Percentiles rank a stretch among this genome's conserved stretches.
phyloP scores from a whole-genome alignment of 2,329 filamentous ascomycete genomes.

The Periconia sp. region DNA sequence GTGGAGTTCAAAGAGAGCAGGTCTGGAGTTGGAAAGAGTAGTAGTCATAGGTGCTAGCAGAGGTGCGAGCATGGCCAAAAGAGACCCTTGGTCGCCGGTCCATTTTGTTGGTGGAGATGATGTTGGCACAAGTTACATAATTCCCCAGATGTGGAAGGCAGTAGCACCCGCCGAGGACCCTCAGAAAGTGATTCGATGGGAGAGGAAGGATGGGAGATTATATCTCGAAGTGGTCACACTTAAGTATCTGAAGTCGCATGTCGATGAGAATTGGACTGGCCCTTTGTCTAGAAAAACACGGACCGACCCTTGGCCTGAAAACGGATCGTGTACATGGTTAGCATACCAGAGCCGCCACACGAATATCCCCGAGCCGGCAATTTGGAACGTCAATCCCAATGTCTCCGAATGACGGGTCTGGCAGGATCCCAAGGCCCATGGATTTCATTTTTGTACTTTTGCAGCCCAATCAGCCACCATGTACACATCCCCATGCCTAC shows the following conservation, averaged over 20 bases:
- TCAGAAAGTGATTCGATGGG: slow-evolving; percentile 36
- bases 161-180: slow-evolving; percentile 18
- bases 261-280: slow-evolving; percentile 18
- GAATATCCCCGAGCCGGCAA: slow-evolving; percentile 14
- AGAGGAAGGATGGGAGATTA: slow-evolving; percentile 25
- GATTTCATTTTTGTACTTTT: slow-evolving; percentile 99
- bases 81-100: slow-evolving; percentile 38
- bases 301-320: slow-evolving; percentile 32
- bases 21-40: slow-evolving; percentile 33
- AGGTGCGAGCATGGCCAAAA: slow-evolving; percentile 32
- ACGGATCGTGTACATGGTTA: slow-evolving; percentile 30
- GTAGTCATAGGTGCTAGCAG: slow-evolving; percentile 36
- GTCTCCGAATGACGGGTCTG: slow-evolving; percentile 77
- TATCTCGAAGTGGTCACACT: slow-evolving; percentile 34
- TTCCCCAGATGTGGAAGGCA: slow-evolving; percentile 35
- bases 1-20: slow-evolving; percentile 34
- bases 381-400: slow-evolving; percentile 49
- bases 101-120: slow-evolving; percentile 42
- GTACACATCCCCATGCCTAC: slow-evolving; percentile 89
- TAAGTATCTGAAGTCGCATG: slow-evolving; percentile 17
- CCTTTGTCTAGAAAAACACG: slow-evolving; percentile 13
- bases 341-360: slow-evolving; percentile 30
- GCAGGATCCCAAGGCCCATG: slow-evolving; percentile 97
- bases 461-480: slow-evolving; percentile 96
- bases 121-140: slow-evolving; percentile 36